Percentiles rank a stretch among this genome's conserved stretches.
Evolutionary conservation across 176 grass and related monocot genomes (phyloP).

Genomic region (Eragrostis curvula): DNA sequence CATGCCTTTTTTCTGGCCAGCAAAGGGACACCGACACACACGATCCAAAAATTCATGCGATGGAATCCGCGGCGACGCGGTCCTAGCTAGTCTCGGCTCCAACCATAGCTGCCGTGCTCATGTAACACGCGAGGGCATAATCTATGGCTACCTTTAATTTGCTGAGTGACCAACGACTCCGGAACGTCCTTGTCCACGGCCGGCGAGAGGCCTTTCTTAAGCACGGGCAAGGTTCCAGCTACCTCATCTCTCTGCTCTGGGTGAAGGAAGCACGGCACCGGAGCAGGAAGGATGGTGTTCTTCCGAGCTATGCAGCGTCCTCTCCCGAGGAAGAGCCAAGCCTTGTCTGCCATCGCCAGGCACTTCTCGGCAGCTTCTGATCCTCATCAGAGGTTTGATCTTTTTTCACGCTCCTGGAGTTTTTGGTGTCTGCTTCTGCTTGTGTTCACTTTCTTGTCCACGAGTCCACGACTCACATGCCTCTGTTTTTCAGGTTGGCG

Average conservation of each 20-base stretch:
- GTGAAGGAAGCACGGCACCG: background rate
- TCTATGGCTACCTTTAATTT: too few species aligned
- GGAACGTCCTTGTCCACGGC: too few species aligned
- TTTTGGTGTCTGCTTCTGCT: background rate
- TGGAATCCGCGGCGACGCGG: too few species aligned
- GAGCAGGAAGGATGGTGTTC: background rate
- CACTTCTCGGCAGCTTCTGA: background rate
- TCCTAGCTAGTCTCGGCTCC: too few species aligned
- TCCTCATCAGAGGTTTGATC: background rate
- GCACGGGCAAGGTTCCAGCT: background rate
- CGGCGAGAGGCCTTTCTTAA: too few species aligned
- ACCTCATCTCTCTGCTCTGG: background rate
- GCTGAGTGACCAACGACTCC: too few species aligned
- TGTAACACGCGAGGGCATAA: too few species aligned
- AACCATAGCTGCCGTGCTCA: too few species aligned
- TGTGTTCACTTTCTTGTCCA: too few species aligned
- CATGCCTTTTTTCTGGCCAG: too few species aligned
- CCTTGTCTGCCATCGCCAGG: background rate
- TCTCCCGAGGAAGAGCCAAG: background rate
- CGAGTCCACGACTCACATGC: slow-evolving; percentile 51
- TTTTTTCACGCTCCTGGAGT: background rate
- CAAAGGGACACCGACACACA: too few species aligned
- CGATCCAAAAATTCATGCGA: too few species aligned
- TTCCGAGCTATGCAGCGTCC: background rate
- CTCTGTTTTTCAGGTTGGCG: slow-evolving; percentile 44